Percentiles rank a stretch among this genome's conserved stretches.
These are phyloP conservation scores for Aspergillus sparsus DNA, from an alignment of 495 filamentous ascomycete genomes.

Conservation along the genomic window DNA sequence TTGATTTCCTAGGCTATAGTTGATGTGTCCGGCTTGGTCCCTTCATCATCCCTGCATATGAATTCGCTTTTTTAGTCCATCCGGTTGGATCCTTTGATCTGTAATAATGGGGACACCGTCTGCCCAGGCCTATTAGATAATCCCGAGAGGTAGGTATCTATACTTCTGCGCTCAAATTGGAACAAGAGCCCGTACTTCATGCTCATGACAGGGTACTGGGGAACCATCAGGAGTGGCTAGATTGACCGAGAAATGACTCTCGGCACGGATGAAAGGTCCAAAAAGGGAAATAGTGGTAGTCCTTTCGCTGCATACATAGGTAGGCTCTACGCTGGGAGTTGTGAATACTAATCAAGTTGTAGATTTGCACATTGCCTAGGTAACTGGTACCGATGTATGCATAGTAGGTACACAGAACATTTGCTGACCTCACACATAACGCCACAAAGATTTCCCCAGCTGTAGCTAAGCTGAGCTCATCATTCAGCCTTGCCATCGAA, in stretches of 20 bases:
- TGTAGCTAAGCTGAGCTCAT: not conserved
- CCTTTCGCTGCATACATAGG: no score
- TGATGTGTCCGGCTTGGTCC: no score
- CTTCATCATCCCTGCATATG: not conserved
- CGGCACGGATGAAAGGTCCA: no score
- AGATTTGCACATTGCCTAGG: no score
- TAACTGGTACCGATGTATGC: no score
- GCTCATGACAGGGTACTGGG: not conserved
- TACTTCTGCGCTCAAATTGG: not conserved
- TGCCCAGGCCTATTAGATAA: not conserved
- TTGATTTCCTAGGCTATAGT: no score
- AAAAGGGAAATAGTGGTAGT: no score
- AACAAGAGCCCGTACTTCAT: not conserved
- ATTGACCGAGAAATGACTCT: no score
- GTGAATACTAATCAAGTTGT: no score
- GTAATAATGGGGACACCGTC: not conserved
- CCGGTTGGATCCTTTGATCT: not conserved
- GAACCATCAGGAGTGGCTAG: not conserved
- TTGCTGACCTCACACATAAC: not conserved
- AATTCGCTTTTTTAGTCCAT: not conserved
- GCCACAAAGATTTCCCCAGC: not conserved
- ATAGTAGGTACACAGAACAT: no score
- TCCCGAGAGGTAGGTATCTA: not conserved
- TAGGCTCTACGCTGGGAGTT: no score
- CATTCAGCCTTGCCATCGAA: constrained; percentile 17